These are phyloP conservation scores for Quercus engelmannii DNA, from an alignment of 306 rosid genomes.

Conservation along the genomic window DNA sequence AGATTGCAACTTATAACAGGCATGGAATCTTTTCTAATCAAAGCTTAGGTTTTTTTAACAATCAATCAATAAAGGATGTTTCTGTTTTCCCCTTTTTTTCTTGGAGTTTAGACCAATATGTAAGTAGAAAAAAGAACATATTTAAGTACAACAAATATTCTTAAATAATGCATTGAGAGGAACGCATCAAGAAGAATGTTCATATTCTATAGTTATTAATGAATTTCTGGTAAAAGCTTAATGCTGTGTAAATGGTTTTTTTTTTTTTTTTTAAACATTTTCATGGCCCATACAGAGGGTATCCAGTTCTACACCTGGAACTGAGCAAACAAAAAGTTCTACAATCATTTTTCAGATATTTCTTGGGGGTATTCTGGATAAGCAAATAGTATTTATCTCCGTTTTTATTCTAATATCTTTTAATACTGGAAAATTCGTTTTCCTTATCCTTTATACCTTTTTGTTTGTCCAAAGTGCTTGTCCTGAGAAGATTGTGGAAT, in stretches of 20 bases:
- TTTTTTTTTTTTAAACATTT: not conserved
- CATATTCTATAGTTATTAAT: not conserved
- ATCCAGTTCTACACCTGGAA: not conserved
- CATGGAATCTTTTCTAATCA: not conserved
- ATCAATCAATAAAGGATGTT: not conserved
- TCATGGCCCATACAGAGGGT: not conserved
- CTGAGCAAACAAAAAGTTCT: not conserved
- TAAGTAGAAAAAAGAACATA: not conserved
- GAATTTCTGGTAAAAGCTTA: not conserved
- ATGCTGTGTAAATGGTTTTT: not conserved
- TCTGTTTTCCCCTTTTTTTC: no score
- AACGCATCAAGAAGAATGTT: not conserved
- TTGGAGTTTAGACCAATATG: not conserved
- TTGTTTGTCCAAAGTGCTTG: slow-evolving; percentile 60
- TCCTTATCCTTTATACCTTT: not conserved
- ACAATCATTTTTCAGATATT: not conserved
- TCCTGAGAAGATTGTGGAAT: slow-evolving; percentile 71
- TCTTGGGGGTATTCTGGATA: not conserved
- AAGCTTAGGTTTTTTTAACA: not conserved
- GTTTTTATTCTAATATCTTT: not conserved
- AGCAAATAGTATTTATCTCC: not conserved
- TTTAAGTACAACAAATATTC: not conserved
- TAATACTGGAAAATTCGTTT: not conserved
- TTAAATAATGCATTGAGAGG: not conserved
- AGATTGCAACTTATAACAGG: not conserved